Evolutionary conservation across 2,329 filamentous ascomycete genomes (phyloP).

Genomic region (Mollisia scopiformis): DNA sequence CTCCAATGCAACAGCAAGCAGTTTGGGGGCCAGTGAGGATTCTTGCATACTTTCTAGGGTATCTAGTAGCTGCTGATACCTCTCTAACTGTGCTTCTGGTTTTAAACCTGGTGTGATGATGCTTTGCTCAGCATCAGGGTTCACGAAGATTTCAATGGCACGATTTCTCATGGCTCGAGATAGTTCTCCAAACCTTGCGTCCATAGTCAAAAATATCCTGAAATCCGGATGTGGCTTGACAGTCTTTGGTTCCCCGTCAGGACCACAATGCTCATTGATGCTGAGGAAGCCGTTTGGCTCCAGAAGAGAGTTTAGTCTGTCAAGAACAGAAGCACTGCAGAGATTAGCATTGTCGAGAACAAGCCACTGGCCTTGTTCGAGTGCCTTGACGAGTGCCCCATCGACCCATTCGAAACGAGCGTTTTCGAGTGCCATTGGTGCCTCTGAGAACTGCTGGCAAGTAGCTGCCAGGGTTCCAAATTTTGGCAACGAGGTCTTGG

Average conservation of each 20-base stretch:
- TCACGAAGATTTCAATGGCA: constrained; percentile 85
- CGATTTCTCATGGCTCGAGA: constrained; percentile 97
- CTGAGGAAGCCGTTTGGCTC: constrained; percentile 87
- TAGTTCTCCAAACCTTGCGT: constrained; percentile 88
- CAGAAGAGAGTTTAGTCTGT: constrained; percentile 90
- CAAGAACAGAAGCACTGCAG: constrained; percentile 91
- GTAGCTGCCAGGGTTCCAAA: constrained; percentile 28
- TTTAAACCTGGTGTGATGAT: neutral
- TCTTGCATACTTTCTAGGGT: constrained; percentile 12
- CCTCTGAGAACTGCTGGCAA: constrained; percentile 47
- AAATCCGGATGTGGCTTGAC: constrained; percentile 85
- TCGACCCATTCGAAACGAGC: constrained; percentile 96
- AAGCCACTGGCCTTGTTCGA: constrained; percentile 87
- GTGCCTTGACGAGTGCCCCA: constrained; percentile 84
- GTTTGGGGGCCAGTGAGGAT: neutral
- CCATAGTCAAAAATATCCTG: constrained; percentile 90
- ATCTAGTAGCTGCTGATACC: constrained; percentile 31
- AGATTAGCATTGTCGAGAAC: constrained; percentile 97
- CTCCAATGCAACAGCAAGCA: constrained; percentile 33
- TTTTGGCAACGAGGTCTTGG: constrained; percentile 45
- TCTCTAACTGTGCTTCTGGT: constrained; percentile 32
- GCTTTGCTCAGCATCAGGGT: constrained; percentile 34
- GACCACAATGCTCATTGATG: constrained; percentile 89
- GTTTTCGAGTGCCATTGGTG: constrained; percentile 62
- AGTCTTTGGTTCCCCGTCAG: constrained; percentile 78